Evolutionary conservation across 768 basidiomycete genomes (phyloP), one percentile per base, ranked within the genome.

Genomic region (Termitomyces sp.): DNA sequence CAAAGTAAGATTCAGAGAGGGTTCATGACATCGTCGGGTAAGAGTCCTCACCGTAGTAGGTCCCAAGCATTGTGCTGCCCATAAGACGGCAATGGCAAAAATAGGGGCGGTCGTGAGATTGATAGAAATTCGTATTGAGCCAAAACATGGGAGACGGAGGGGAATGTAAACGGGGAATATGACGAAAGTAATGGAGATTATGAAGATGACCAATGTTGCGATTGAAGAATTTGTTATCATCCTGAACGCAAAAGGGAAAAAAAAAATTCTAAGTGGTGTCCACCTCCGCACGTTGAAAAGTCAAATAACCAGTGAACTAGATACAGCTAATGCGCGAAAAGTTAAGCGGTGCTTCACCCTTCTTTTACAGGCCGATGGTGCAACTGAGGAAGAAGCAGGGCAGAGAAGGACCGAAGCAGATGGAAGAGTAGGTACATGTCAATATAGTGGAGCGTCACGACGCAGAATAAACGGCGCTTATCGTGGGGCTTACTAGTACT

Each of bases 81-180:
- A 82, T 17, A 83, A 64, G 32, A 83, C 64, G 2, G 74, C 73
- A 25, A 84, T 81, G 11, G 79, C 75, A 47, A 79, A 62, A 21
- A 82, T 80, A 0, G 82, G 82, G 1, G 81, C 79, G 3, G 80
- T 81, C 1, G 76, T 79, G 40, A 84, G 74, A 63, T 82, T 75
- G 43, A 84, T 64, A 10, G 68, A 71, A 19, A 80, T 63, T 28
- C 63, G 68, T 56, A 61, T 70, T 34, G 57, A 63, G 2, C 72
- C 68, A 52, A 74, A 45, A 44, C 69, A 61, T 1, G 67, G 72
- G 3, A 74, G 61, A 5, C 62, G 68, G 0, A 75, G 63, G 14
- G 73, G 75, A 63, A 83, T 71, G 2, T 71, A 63, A 30, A 79
- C 65, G 1, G 80, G 77, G 19, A 64, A 67, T 42, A 83, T 82